Conservation (phyloP, 2,329 filamentous ascomycete species). For the Diaporthe sp. region DNA sequence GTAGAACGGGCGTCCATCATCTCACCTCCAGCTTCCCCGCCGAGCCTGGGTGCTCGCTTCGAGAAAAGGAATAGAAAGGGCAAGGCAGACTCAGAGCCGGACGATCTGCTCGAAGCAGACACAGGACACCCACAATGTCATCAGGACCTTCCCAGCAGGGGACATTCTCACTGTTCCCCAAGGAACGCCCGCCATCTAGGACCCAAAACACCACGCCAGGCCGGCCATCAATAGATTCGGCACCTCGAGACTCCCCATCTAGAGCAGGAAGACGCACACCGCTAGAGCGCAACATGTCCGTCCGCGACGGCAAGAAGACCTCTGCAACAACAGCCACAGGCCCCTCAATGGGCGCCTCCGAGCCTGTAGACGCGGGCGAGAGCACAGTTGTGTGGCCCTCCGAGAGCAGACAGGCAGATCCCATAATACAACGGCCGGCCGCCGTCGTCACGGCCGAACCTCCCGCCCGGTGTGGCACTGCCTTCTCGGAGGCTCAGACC, state of each 20-base stretch:
- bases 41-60: conserved; percentile 22
- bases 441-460: conserved; percentile 59
- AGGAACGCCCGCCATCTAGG: conserved; percentile 59
- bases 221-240: conserved; percentile 47
- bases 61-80: neutral
- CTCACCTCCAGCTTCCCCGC: neutral
- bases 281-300: conserved; percentile 51
- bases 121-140: conserved; percentile 52
- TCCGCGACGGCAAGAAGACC: conserved; percentile 52
- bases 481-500: conserved; percentile 65
- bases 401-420: conserved; percentile 43
- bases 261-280: conserved; percentile 52
- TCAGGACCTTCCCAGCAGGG: conserved; percentile 56
- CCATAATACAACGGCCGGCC: conserved; percentile 57
- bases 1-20: conserved; percentile 19
- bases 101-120: conserved; percentile 36
- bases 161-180: conserved; percentile 72
- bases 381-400: conserved; percentile 33
- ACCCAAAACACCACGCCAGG: conserved; percentile 52
- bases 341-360: conserved; percentile 12
- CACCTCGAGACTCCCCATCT: conserved; percentile 46
- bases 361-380: conserved; percentile 2
- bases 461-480: conserved; percentile 63
- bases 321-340: conserved; percentile 36
- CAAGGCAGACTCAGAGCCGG: neutral